These are phyloP conservation scores for Penicillium sp. DNA, from an alignment of 2,329 filamentous ascomycete species.

Conservation along the genomic window DNA sequence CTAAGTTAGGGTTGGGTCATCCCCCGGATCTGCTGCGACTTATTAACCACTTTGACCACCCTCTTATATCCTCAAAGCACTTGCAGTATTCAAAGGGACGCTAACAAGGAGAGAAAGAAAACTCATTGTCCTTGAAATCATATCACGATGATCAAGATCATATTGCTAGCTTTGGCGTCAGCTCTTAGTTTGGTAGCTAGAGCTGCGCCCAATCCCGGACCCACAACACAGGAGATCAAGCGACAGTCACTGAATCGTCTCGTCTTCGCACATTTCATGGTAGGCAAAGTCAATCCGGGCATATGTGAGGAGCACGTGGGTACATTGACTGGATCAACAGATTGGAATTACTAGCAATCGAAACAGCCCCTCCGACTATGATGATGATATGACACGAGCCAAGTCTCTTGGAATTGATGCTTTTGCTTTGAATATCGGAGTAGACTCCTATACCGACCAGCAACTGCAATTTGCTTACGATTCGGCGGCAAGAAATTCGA, in stretches of 20 bases:
- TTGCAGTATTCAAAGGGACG: too few species aligned
- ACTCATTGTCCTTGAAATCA: too few species aligned
- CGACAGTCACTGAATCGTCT: conserved; percentile 24
- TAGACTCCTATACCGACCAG: conserved; percentile 43
- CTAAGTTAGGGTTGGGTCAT: not conserved
- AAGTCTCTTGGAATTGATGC: conserved; percentile 48
- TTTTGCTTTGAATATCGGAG: conserved; percentile 52
- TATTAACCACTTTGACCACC: too few species aligned
- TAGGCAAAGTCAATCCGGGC: too few species aligned
- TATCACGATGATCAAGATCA: too few species aligned
- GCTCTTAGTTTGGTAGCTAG: not conserved
- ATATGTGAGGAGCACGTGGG: too few species aligned
- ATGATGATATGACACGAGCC: conserved; percentile 49
- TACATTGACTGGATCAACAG: conserved; percentile 24
- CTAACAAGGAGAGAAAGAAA: too few species aligned
- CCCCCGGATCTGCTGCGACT: conserved; percentile 1
- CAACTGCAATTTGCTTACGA: conserved; percentile 51
- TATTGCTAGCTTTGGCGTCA: conserved; percentile 1
- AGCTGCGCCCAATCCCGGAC: not conserved
- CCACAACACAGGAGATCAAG: not conserved
- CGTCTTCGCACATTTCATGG: conserved; percentile 47
- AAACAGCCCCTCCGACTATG: conserved; percentile 45
- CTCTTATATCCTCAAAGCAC: too few species aligned
- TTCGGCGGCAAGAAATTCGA: conserved; percentile 45
- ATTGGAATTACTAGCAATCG: conserved; percentile 48